Evolutionary conservation across 2,329 filamentous ascomycete genomes (phyloP).

Genomic region (Paraconiothyrium sp.): DNA sequence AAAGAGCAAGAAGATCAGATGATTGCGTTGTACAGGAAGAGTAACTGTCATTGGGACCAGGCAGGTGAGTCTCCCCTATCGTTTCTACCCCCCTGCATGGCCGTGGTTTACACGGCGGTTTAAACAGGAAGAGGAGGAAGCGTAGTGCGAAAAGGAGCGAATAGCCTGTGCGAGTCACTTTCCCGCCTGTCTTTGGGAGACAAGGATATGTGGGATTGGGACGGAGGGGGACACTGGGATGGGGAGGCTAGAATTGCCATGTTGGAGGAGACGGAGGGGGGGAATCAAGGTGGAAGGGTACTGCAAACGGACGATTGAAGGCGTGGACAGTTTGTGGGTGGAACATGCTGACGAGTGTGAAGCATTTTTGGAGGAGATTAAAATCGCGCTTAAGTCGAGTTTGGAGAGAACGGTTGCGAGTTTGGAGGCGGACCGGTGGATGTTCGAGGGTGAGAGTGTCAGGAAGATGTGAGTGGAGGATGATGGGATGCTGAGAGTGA

Average conservation of each 20-base stretch:
- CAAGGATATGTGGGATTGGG: background rate
- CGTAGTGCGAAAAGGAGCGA: background rate
- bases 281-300: background rate
- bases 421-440: conserved; percentile 87
- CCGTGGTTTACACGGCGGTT: background rate
- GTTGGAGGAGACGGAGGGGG: background rate
- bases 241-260: background rate
- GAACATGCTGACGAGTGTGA: conserved; percentile 8
- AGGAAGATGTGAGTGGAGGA: background rate
- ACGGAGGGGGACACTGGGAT: conserved; percentile 4
- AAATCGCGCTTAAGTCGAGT: conserved; percentile 66
- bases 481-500: background rate
- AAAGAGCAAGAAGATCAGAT: conserved; percentile 45
- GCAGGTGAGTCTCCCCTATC: conserved; percentile 21
- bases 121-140: background rate
- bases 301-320: conserved; percentile 7
- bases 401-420: conserved; percentile 76
- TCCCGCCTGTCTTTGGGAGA: background rate
- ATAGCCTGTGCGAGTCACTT: background rate
- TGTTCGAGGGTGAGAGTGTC: conserved; percentile 75
- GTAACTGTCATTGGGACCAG: conserved; percentile 42
- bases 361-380: conserved; percentile 51
- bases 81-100: background rate
- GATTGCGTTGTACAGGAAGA: conserved; percentile 44
- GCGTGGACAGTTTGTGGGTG: conserved; percentile 15